Percentiles rank a stretch among this genome's conserved stretches.
Conservation (phyloP, 257 asterid species). For the Mitragyna speciosa region DNA sequence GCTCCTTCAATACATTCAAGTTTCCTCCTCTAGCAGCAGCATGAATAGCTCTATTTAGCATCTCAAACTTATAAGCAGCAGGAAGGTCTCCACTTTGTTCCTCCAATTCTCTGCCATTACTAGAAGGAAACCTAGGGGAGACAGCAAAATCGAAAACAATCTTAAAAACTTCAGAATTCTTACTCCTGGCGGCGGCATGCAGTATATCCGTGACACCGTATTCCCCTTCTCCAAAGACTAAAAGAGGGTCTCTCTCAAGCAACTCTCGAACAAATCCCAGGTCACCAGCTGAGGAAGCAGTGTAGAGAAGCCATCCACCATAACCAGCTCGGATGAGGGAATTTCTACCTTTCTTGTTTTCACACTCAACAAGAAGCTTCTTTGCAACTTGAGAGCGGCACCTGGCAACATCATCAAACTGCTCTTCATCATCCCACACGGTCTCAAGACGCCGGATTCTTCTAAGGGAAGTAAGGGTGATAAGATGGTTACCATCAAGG, state of each 20-base stretch:
- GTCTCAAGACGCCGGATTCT: constrained; percentile 87
- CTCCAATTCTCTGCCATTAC: constrained; percentile 37
- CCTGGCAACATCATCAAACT: constrained; percentile 73
- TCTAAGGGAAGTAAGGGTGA: constrained; percentile 80
- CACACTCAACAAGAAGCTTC: constrained; percentile 61
- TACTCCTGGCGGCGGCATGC: constrained; percentile 88
- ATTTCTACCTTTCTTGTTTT: constrained; percentile 52
- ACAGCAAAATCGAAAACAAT: constrained; percentile 62
- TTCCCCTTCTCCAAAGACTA: constrained; percentile 93
- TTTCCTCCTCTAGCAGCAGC: constrained; percentile 99
- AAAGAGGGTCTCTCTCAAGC: constrained; percentile 69
- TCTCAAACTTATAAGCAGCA: constrained; percentile 72
- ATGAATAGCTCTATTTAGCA: constrained; percentile 77
- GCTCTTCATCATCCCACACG: constrained; percentile 98
- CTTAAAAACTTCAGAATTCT: constrained; percentile 59
- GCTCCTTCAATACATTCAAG: constrained; percentile 60
- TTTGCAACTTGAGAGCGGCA: constrained; percentile 72
- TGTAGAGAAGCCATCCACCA: constrained; percentile 94
- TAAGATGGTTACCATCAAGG: constrained; percentile 85
- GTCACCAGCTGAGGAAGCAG: constrained; percentile 96
- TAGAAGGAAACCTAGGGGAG: constrained; percentile 53
- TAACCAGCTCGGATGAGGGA: constrained; percentile 73
- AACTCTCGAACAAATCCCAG: constrained; percentile 58
- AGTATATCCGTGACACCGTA: constrained; percentile 84
- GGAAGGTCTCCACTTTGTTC: constrained; percentile 60